Conservation (phyloP, 2,329 filamentous ascomycete genomes). For the Aspergillus sclerotialis region DNA sequence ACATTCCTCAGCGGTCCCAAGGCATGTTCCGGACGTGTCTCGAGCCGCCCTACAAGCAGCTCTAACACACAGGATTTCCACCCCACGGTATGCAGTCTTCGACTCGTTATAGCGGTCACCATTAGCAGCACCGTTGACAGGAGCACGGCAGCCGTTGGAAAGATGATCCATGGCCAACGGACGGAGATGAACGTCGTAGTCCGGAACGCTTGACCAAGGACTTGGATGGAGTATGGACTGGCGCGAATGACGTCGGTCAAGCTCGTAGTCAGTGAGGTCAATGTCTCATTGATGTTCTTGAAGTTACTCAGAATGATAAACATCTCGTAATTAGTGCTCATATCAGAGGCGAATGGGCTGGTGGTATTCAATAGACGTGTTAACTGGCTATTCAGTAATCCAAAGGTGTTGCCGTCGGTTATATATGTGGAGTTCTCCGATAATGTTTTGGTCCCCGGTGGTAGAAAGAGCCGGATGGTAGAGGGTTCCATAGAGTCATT, state of each 20-base stretch:
- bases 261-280: conserved; percentile 9
- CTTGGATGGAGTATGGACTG: conserved; percentile 6
- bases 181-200: conserved; percentile 23
- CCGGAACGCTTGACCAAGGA: conserved; percentile 12
- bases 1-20: neutral
- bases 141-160: conserved; percentile 15
- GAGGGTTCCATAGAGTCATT: neutral
- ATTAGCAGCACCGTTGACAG: conserved; percentile 16
- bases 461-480: neutral
- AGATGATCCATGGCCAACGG: conserved; percentile 24
- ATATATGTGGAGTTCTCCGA: neutral
- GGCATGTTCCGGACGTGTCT: neutral
- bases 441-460: neutral
- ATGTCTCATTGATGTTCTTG: conserved; percentile 1
- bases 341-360: neutral
- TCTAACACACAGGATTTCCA: conserved; percentile 1
- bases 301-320: neutral
- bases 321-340: neutral
- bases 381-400: neutral
- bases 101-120: conserved; percentile 1
- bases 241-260: conserved; percentile 9
- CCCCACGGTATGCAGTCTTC: too few relatives aligned
- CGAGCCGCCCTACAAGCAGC: neutral
- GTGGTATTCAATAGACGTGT: neutral
- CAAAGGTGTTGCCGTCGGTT: neutral